Evolutionary conservation across 805 yeast genomes (phyloP), one percentile per base, ranked within the genome.

Genomic region (Suhomyces tanzawaensis): DNA sequence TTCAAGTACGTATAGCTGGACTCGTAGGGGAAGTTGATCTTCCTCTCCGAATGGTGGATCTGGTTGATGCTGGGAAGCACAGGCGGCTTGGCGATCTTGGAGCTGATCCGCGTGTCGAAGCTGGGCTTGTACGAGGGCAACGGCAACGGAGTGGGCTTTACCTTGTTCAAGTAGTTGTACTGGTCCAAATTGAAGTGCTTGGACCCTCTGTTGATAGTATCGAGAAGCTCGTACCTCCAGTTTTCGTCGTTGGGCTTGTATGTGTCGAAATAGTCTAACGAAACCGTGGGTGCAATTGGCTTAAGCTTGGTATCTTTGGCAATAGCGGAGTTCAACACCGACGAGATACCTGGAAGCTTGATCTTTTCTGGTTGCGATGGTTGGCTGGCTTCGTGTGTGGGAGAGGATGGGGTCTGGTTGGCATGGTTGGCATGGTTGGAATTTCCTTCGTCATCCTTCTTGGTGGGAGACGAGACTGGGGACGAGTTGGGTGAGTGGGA

Each of bases 21-120:
- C 46, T 74, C 75, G 53, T 70, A 76, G 3, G 81, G 81, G 49
- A 73, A 76, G 51, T 74, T 71, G 40, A 68, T 63, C 44, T 66
- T 67, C 36, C 63, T 54, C 42, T 62, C 69, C 18, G 42, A 34
- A 30, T 48, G 46, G 24, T 35, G 24, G 46, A 26, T 34, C 34
- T 50, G 36, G 36, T 45, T 39, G 38, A 48, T 39, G 31, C 44
- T 47, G 24, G 58, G 53, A 37, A 47, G 48, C 19, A 43, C 29
- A 6, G 55, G 43, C 2, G 49, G 49, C 26, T 48, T 47, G 13
- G 39, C 37, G 25, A 55, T 50, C 36, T 62, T 62, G 33, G 57
- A 45, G 36, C 62, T 51, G 17, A 68, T 60, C 19, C 65, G 59
- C 4, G 72, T 61, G 45, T 65, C 66, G 41, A 68, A 66, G 16